Percentiles rank a stretch among this genome's conserved stretches.
Evolutionary conservation across 257 asterid genomes (phyloP).

Genomic region (Scutellaria galericulata): DNA sequence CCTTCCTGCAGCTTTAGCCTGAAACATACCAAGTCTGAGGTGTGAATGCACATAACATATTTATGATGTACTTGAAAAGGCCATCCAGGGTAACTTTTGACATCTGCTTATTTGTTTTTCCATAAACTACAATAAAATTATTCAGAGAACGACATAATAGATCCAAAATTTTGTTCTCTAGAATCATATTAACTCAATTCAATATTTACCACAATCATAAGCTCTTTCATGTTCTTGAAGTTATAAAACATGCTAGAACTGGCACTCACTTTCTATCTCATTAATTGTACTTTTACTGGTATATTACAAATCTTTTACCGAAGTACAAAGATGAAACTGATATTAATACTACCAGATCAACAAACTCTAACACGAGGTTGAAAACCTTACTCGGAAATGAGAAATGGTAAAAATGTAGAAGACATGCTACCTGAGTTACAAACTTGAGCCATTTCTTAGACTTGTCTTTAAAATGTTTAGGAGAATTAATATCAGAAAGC

Average conservation of each 20-base stretch:
- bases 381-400: conserved; percentile 16
- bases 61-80: conserved; percentile 21
- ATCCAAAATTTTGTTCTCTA: conserved; percentile 16
- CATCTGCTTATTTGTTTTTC: conserved; percentile 9
- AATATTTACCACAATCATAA: conserved; percentile 10
- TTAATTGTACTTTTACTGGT: not conserved
- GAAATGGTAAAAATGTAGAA: conserved; percentile 3
- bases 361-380: conserved; percentile 23
- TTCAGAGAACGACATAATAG: conserved; percentile 4
- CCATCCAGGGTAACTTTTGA: conserved; percentile 8
- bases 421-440: conserved; percentile 68
- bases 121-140: conserved; percentile 21
- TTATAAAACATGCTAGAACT: conserved; percentile 26
- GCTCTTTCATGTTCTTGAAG: conserved; percentile 28
- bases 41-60: conserved; percentile 29
- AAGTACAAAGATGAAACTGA: conserved; percentile 1
- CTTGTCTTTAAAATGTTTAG: conserved; percentile 75
- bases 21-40: conserved; percentile 36
- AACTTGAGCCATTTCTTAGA: conserved; percentile 96
- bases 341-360: conserved; percentile 16
- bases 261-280: conserved; percentile 18
- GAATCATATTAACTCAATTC: not conserved
- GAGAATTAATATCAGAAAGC: conserved; percentile 55
- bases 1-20: conserved; percentile 96
- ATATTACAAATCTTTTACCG: conserved; percentile 3